Conservation (phyloP, 2,329 filamentous ascomycete species). For the Aspergillus chevalieri region DNA sequence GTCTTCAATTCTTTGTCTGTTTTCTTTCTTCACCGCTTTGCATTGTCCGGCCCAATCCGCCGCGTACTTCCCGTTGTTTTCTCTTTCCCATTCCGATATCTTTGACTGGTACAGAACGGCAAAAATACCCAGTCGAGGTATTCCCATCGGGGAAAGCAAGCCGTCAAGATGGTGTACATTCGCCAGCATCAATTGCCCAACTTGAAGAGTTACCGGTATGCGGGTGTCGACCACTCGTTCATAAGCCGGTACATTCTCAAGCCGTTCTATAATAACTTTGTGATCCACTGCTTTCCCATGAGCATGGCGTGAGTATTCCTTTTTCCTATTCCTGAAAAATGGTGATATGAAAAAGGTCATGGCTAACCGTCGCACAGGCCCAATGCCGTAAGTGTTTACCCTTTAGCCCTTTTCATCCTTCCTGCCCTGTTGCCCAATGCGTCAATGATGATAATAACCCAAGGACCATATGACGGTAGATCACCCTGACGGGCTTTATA, state of each 20-base stretch:
- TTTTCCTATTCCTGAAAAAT: neutral
- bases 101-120: neutral
- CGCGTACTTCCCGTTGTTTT: neutral
- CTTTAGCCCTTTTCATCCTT: too few relatives aligned
- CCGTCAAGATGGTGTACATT: slow-evolving; percentile 77
- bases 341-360: neutral
- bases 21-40: too few relatives aligned
- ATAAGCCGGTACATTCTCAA: slow-evolving; percentile 90
- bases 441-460: slow-evolving; percentile 7
- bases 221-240: slow-evolving; percentile 80
- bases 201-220: slow-evolving; percentile 94
- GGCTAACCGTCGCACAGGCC: slow-evolving; percentile 29
- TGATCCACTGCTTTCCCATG: slow-evolving; percentile 92
- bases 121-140: too few relatives aligned
- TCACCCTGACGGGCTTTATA: slow-evolving; percentile 82
- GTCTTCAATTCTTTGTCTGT: neutral
- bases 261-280: slow-evolving; percentile 92
- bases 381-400: slow-evolving; percentile 40
- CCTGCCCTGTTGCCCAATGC: too few relatives aligned
- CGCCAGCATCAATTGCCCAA: slow-evolving; percentile 82
- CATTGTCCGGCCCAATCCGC: too few relatives aligned
- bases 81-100: neutral
- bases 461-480: slow-evolving; percentile 41
- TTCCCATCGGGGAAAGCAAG: too few relatives aligned
- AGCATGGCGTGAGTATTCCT: slow-evolving; percentile 67